A percentile compares a stretch with the other conserved stretches of the same genome.
phyloP scores from a whole-genome alignment of 805 yeast genomes.

The Saccharomyces mikatae region DNA sequence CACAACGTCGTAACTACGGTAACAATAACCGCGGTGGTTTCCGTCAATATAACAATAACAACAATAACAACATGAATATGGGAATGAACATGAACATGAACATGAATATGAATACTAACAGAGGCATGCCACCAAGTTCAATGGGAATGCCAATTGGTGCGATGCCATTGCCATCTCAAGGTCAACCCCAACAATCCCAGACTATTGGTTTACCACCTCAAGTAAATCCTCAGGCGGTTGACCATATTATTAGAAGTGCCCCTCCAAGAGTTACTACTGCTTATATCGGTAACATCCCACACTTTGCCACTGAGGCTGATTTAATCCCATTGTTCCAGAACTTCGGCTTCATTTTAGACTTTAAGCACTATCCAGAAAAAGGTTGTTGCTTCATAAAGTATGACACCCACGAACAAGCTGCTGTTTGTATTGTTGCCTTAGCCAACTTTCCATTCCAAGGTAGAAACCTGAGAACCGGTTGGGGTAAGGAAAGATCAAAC shows the following conservation, averaged over 20 bases:
- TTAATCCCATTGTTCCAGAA: slow-evolving; percentile 65
- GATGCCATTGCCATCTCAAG: slow-evolving; percentile 16
- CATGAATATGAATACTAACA: slow-evolving; percentile 9
- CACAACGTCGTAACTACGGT: slow-evolving; percentile 6
- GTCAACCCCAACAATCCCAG: slow-evolving; percentile 11
- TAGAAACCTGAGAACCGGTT: slow-evolving; percentile 71
- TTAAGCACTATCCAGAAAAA: slow-evolving; percentile 68
- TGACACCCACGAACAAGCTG: slow-evolving; percentile 83
- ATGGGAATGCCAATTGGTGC: slow-evolving; percentile 19
- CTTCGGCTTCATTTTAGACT: slow-evolving; percentile 76
- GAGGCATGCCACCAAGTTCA: slow-evolving; percentile 18
- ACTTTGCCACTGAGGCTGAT: slow-evolving; percentile 63
- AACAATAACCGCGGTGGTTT: slow-evolving; percentile 14
- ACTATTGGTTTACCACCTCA: slow-evolving; percentile 26
- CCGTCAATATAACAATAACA: slow-evolving; percentile 19
- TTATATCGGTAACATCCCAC: slow-evolving; percentile 78
- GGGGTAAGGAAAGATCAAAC: slow-evolving; percentile 63
- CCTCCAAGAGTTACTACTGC: slow-evolving; percentile 67
- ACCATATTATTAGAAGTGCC: slow-evolving; percentile 64
- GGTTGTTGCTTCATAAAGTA: slow-evolving; percentile 87
- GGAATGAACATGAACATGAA: slow-evolving; percentile 13
- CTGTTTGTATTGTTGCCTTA: slow-evolving; percentile 75
- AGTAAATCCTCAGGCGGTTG: slow-evolving; percentile 51
- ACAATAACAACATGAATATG: slow-evolving; percentile 10
- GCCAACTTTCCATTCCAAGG: slow-evolving; percentile 65